Evolutionary conservation across 2,329 filamentous ascomycete species (phyloP), one percentile per base, ranked within the genome.

Genomic region (Gyromitra esculenta): DNA sequence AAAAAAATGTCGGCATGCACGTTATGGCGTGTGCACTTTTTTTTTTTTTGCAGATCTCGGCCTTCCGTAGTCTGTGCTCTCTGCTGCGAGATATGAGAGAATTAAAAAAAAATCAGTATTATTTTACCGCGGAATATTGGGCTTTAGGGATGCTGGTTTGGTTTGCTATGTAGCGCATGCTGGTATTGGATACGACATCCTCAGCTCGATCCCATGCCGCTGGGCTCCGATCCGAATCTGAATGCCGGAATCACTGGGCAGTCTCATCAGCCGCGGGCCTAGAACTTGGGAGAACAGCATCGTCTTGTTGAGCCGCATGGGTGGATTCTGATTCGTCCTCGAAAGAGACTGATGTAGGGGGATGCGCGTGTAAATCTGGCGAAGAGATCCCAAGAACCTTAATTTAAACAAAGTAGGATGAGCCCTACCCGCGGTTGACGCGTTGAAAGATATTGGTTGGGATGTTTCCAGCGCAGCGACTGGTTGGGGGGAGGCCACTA

Each of bases 21-120:
- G 18, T 54, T 71, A 71, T 71, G 68, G 68, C 68, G 68, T 64
- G 48, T 71, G 48, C 39, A 60, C 52, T 31, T 31, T 31, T 31
- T 31, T 31, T 31, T 31, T 31, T 31, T 31, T 48, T 65, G 60
- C 52, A 65, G 62, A 65, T 66, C 41, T 50, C 2, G n/a, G 48
- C 13, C 41, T 35, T 37, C 2, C 25, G 37, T 35, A 39, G 50
- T 54, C n/a, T 41, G 48, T 54, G 63, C 45, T 45, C 25, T 18
- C 25, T 31, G 25, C 25, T 56, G 25, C 6, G 15, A 37, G 54
- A 35, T 68, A 68, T 68, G 65, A 59, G 54, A 39, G 54, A 69
- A 69, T 69, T 60, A 25, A 48, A 18, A n/a, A n/a, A 37, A 54
- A 18, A 31, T 31, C 8, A 41, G 52, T 59, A 1, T 68, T 57